Percentiles rank a stretch among this genome's conserved stretches.
Conservation (phyloP, 345 rosid genomes). For the Lepidium didymum region DNA sequence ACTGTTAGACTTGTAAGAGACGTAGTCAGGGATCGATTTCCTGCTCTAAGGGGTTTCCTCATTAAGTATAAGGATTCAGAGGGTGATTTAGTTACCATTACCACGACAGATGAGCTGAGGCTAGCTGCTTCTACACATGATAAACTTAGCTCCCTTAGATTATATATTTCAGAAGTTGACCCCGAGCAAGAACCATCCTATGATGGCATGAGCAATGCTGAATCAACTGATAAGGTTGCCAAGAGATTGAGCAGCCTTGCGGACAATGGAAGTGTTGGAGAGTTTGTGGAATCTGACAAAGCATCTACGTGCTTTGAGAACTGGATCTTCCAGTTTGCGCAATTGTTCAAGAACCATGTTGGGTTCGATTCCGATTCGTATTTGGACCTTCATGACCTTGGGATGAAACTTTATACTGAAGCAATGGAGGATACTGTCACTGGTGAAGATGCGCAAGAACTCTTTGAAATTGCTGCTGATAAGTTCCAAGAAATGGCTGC, state of each 20-base stretch:
- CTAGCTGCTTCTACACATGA: conserved; percentile 49
- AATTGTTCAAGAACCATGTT: conserved; percentile 83
- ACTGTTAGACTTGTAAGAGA: conserved; percentile 64
- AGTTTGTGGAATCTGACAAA: conserved; percentile 31
- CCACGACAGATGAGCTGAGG: conserved; percentile 75
- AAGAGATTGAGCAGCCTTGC: conserved; percentile 26
- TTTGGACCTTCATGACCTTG: conserved; percentile 88
- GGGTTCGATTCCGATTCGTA: conserved; percentile 95
- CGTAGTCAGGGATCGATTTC: conserved; percentile 71
- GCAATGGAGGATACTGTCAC: conserved; percentile 92
- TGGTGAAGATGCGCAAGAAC: conserved; percentile 77
- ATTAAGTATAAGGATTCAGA: conserved; percentile 83
- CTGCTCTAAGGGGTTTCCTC: conserved; percentile 62
- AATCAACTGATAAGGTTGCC: conserved; percentile 25
- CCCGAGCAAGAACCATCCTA: conserved; percentile 84
- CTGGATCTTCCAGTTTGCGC: conserved; percentile 92
- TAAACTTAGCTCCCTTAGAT: conserved; percentile 57
- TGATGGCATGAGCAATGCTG: conserved; percentile 41
- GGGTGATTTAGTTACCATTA: conserved; percentile 90
- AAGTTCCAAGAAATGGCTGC: conserved; percentile 99
- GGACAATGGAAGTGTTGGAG: conserved; percentile 44
- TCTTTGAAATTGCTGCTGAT: conserved; percentile 76
- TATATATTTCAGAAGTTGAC: conserved; percentile 65
- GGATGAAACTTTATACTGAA: conserved; percentile 87
- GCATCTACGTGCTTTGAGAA: conserved; percentile 47